These are phyloP conservation scores for Themeda triandra DNA, from an alignment of 176 grass and related monocot genomes.

Conservation along the genomic window DNA sequence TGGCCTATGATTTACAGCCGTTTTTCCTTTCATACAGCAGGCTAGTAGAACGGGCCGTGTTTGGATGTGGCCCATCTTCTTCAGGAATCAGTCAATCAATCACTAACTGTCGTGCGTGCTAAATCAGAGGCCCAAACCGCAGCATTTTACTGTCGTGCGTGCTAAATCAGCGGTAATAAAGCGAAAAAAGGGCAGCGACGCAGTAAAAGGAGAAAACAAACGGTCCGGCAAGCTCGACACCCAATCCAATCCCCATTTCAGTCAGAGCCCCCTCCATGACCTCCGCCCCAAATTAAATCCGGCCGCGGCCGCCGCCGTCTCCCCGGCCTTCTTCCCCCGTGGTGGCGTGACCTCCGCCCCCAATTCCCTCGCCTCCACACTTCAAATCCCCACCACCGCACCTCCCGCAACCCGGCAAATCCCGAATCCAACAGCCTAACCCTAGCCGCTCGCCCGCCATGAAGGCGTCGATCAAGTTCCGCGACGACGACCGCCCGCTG, in stretches of 20 bases:
- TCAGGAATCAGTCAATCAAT: too few relatives aligned
- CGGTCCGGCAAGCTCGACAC: not conserved
- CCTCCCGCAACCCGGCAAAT: not conserved
- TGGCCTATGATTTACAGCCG: not conserved
- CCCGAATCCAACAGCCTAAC: constrained; percentile 1
- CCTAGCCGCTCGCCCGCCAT: constrained; percentile 39
- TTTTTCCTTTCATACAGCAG: not conserved
- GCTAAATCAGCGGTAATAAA: not conserved
- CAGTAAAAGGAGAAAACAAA: not conserved
- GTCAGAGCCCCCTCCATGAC: not conserved
- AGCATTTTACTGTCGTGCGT: not conserved
- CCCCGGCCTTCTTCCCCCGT: constrained; percentile 1
- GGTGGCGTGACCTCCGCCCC: constrained; percentile 39
- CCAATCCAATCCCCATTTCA: constrained; percentile 12
- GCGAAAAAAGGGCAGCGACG: not conserved
- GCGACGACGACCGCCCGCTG: constrained; percentile 67
- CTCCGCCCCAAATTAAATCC: constrained; percentile 25
- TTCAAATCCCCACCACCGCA: constrained; percentile 18
- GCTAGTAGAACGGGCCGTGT: not conserved
- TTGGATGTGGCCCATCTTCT: not conserved
- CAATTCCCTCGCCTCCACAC: not conserved
- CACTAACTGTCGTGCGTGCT: too few relatives aligned
- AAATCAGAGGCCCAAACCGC: not conserved
- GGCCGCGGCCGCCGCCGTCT: constrained; percentile 27
- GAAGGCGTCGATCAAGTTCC: constrained; percentile 95